Evolutionary conservation across 176 grass and related monocot species (phyloP), one percentile per base, ranked within the genome.

Genomic region (Panicum miliaceum): DNA sequence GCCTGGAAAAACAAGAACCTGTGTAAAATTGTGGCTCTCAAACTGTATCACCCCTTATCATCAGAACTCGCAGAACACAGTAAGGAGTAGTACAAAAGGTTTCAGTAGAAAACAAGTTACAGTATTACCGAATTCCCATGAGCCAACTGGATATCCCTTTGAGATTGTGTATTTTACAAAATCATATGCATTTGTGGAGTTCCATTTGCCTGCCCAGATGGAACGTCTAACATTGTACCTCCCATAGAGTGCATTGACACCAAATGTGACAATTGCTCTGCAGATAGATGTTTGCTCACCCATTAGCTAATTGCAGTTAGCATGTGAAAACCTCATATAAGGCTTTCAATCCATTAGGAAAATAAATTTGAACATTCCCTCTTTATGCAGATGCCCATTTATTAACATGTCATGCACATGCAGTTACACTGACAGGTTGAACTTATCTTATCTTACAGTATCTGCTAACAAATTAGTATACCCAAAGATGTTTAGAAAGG

Each of bases 81-180:
- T 32, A 85, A 43, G 20, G 22, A 35, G 14, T 20, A 8, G 46
- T 41, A 74, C 42, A 54, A 43, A 63, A 80, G 26, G 18, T 38
- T 13, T 43, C 38, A 79, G 67, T 12, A 69, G 4, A 16, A 29
- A 90, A 46, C 8, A 63, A 52, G 60, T 29, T n/a, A 68, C 5
- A 47, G 9, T 53, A 81, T 90, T 93, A 98, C 96, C 96, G 0
- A 93, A 98, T 95, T 98, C 96, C 96, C 96, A 98, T 13, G 93
- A 98, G 87, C 95, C 87, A 79, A 98, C 85, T 68, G 82, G 85
- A 41, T 98, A 98, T 59, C 90, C 88, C 79, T 95, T 95, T 53
- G 87, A 86, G 51, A 98, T 86, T 37, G 93, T 95, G 27, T 98
- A 95, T 69, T 92, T 73, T 37, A 98, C 56, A 82, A 98, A 95